Conservation (phyloP, 2,329 filamentous ascomycete genomes). For the Pseudocercospora cruenta region DNA sequence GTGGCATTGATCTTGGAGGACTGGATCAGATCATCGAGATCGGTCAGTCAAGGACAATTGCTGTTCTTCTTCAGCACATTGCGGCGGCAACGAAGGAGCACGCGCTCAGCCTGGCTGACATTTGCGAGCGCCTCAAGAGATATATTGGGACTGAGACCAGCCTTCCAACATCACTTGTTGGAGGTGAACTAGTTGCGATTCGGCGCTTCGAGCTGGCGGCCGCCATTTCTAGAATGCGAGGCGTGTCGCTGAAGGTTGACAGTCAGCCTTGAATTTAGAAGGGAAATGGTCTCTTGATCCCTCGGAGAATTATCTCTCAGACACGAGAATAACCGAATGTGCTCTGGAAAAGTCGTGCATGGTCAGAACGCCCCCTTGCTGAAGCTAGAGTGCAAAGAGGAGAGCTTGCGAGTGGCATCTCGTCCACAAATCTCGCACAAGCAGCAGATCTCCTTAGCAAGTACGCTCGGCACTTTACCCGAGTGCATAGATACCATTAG, state of each 20-base stretch:
- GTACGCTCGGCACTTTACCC: neutral
- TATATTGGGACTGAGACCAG: conserved; percentile 29
- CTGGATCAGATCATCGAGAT: conserved; percentile 40
- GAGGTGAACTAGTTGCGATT: conserved; percentile 38
- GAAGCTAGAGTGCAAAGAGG: conserved; percentile 1
- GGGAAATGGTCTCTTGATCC: no score
- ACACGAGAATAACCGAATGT: no score
- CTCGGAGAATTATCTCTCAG: no score
- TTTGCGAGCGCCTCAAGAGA: conserved; percentile 27
- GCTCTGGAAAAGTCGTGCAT: no score
- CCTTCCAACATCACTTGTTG: conserved; percentile 31
- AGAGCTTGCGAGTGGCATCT: conserved; percentile 1
- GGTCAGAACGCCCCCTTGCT: neutral
- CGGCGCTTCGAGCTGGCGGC: conserved; percentile 37
- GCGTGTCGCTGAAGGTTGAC: conserved; percentile 24
- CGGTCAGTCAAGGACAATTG: conserved; percentile 38
- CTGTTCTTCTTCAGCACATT: conserved; percentile 26
- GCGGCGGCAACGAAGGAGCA: conserved; percentile 21
- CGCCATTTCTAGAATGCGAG: conserved; percentile 36
- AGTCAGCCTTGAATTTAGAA: neutral
- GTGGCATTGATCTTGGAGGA: conserved; percentile 35
- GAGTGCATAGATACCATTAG: neutral
- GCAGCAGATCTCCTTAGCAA: neutral
- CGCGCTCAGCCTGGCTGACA: conserved; percentile 26
- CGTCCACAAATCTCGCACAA: neutral